Conservation (phyloP, 345 rosid species). For the Hibiscus tridactylites region DNA sequence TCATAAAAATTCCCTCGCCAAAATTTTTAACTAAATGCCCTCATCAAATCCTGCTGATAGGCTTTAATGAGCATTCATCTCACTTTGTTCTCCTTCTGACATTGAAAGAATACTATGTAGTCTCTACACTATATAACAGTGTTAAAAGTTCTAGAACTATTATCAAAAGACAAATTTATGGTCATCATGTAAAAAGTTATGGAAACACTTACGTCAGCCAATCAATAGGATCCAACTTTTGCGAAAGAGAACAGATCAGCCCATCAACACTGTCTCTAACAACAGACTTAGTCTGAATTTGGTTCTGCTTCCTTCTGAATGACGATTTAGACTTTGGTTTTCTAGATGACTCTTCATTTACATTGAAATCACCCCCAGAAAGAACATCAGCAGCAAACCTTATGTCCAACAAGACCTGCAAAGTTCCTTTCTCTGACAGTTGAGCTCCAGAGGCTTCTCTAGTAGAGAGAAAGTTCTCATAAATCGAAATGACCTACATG, state of each 20-base stretch:
- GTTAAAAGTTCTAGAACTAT: neutral
- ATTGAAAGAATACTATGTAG: too few relatives aligned
- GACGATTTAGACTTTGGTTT: constrained; percentile 42
- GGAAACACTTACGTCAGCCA: constrained; percentile 82
- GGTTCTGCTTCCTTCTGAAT: constrained; percentile 66
- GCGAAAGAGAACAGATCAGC: constrained; percentile 47
- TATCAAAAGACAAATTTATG: neutral
- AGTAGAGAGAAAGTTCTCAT: constrained; percentile 63
- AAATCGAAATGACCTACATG: constrained; percentile 63
- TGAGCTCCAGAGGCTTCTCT: constrained; percentile 51
- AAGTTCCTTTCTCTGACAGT: constrained; percentile 90
- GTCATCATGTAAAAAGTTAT: neutral
- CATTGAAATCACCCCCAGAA: constrained; percentile 61
- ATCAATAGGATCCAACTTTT: constrained; percentile 93
- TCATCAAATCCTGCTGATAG: too few relatives aligned
- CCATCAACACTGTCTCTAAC: constrained; percentile 50
- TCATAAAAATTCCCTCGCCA: too few relatives aligned
- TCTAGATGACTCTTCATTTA: constrained; percentile 41
- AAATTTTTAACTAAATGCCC: too few relatives aligned
- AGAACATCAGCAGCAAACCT: constrained; percentile 80
- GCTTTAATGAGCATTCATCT: too few relatives aligned
- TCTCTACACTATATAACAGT: too few relatives aligned
- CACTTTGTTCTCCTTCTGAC: neutral
- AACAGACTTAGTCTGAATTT: constrained; percentile 40
- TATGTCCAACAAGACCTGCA: constrained; percentile 79